Evolutionary conservation across 1,284 basidiomycete genomes (phyloP).

Genomic region (Earliella scabrosa): DNA sequence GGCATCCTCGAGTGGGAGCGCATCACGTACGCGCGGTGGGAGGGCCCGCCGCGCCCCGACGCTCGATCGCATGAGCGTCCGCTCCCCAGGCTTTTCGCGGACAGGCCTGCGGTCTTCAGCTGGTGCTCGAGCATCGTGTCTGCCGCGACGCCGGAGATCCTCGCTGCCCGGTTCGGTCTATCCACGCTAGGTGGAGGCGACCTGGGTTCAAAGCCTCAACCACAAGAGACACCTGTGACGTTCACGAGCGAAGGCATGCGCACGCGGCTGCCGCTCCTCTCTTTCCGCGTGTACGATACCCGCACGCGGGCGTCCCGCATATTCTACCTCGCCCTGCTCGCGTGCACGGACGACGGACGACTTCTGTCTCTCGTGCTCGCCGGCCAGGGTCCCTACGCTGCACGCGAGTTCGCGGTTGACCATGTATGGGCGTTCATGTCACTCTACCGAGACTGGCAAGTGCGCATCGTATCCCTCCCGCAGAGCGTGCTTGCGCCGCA

Average conservation of each 20-base stretch:
- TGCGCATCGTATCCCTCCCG: neutral
- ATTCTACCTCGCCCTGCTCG: neutral
- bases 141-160: neutral
- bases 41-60: neutral
- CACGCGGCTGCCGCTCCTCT: neutral
- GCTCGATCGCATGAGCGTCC: neutral
- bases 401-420: neutral
- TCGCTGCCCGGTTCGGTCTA: neutral
- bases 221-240: no score
- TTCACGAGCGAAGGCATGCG: neutral
- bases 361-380: neutral
- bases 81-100: neutral
- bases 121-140: neutral
- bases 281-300: neutral
- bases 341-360: neutral
- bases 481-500: neutral
- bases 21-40: slow-evolving; percentile 2
- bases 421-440: neutral
- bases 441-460: slow-evolving; percentile 2
- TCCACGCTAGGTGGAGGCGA: no score
- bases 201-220: no score
- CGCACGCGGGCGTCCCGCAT: neutral
- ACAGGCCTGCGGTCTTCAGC: neutral
- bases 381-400: neutral
- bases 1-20: slow-evolving; percentile 5